Evolutionary conservation across 163 green algal species (phyloP), one percentile per base, ranked within the genome.

Genomic region (Scenedesmus sp.): DNA sequence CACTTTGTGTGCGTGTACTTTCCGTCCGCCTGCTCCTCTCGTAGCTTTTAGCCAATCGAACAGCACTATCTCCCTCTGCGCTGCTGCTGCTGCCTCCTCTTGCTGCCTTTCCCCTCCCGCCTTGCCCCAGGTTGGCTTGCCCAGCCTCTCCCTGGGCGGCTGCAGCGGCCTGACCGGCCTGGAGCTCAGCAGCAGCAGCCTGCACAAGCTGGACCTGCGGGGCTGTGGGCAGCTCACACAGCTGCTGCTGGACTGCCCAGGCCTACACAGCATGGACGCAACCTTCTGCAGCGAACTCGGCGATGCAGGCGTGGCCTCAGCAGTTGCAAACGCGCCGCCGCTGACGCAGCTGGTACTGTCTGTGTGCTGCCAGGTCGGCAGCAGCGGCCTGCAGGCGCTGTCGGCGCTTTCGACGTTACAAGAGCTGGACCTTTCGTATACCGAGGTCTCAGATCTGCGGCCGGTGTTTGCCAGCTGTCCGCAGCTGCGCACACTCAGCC

Each of bases 401-500:
- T 59, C 82, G 9, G 2, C 3, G 10, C 92, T 93, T 7, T 34
- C 87, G 2, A 83, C 52, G 2, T 94, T 97, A 18, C 91, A 73
- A 10, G 15, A 91, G 59, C 94, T 97, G n/a, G 95, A 97, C 89
- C 93, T 97, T 20, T 96, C 92, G n/a, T 97, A 97, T 90, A 96
- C 90, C 1, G 92, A 94, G 76, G 89, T 95, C 15, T 54, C 84
- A 13, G 46, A 73, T 7, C 90, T 96, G 82, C 52, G 52, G 2
- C 84, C 91, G 3, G 60, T 96, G 54, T 92, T 95, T 46, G 59
- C 59, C 16, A 90, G 91, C 76, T 97, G 95, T 87, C 86, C 86
- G 15, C 26, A 76, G 23, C 92, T 97, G 26, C 84, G 83, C 2
- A 66, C 83, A 0, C 91, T 96, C 13, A 92, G 88, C 16, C 84